These are phyloP conservation scores for Apostasia shenzhenica DNA, from an alignment of 106 monocot species.

Conservation along the genomic window DNA sequence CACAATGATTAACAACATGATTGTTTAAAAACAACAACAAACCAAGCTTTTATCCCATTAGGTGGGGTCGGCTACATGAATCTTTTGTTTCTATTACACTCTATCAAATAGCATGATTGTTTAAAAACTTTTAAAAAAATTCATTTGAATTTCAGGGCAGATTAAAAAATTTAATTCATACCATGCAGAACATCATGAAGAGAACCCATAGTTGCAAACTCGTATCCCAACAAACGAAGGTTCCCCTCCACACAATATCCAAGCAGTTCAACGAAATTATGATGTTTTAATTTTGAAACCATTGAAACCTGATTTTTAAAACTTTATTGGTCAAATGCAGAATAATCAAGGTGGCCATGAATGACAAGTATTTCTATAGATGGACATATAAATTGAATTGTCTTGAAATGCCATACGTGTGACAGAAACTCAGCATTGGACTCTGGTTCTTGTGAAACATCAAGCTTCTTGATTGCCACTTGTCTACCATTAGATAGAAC, in stretches of 20 bases:
- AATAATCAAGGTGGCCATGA: too few species aligned
- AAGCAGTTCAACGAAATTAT: slow-evolving; percentile 64
- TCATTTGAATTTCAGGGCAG: too few species aligned
- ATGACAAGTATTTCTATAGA: too few species aligned
- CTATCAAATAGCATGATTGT: too few species aligned
- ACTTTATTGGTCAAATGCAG: too few species aligned
- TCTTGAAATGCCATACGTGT: slow-evolving; percentile 8
- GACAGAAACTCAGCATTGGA: slow-evolving; percentile 8
- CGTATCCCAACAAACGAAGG: slow-evolving; percentile 50
- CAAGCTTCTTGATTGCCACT: slow-evolving; percentile 41
- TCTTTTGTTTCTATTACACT: too few species aligned
- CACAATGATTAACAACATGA: too few species aligned
- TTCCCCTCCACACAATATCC: slow-evolving; percentile 71
- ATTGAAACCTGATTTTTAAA: background rate
- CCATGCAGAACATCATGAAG: slow-evolving; percentile 87
- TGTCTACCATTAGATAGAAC: slow-evolving; percentile 16
- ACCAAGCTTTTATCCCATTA: too few species aligned
- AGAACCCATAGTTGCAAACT: slow-evolving; percentile 88
- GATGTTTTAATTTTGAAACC: slow-evolving; percentile 70
- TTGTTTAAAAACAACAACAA: too few species aligned
- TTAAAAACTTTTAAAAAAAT: too few species aligned
- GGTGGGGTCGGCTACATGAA: too few species aligned
- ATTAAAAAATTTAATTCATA: slow-evolving; percentile 9
- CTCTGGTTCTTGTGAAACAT: slow-evolving; percentile 26
- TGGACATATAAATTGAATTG: too few species aligned